phyloP scores from a whole-genome alignment of 805 yeast genomes.

The Suhomyces sp. region DNA sequence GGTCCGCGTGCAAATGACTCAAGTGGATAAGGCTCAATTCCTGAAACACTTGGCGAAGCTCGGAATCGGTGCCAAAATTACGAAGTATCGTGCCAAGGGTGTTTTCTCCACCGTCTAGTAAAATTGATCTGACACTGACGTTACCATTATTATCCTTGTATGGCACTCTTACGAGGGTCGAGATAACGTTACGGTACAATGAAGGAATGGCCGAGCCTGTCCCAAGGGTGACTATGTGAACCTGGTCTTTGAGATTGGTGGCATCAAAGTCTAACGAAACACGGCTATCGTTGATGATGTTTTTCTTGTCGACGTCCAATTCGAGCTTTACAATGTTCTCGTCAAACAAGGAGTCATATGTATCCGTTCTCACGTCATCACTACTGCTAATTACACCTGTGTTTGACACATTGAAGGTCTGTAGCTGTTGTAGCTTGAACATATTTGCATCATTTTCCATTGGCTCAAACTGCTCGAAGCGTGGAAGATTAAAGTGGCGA shows the following conservation, averaged over 20 bases:
- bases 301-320: slow-evolving; percentile 20
- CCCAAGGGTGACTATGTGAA: slow-evolving; percentile 76
- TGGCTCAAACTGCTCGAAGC: slow-evolving; percentile 19
- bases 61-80: slow-evolving; percentile 48
- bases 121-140: slow-evolving; percentile 40
- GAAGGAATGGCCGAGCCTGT: slow-evolving; percentile 94
- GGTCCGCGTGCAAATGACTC: slow-evolving; percentile 96
- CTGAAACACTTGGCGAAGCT: slow-evolving; percentile 40
- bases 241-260: slow-evolving; percentile 44
- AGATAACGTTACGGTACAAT: slow-evolving; percentile 77
- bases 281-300: slow-evolving; percentile 1
- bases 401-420: slow-evolving; percentile 23
- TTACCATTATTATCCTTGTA: slow-evolving; percentile 20
- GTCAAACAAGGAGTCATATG: slow-evolving; percentile 34
- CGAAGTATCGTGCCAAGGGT: slow-evolving; percentile 73
- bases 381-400: slow-evolving; percentile 4
- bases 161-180: slow-evolving; percentile 75
- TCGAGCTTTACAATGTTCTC: slow-evolving; percentile 21
- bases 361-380: slow-evolving; percentile 19
- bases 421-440: slow-evolving; percentile 30
- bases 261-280: not conserved
- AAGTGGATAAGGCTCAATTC: slow-evolving; percentile 68
- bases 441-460: slow-evolving; percentile 5
- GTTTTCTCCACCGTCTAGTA: slow-evolving; percentile 96
- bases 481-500: slow-evolving; percentile 42